Evolutionary conservation across 2,329 filamentous ascomycete species (phyloP).

Genomic region (Pseudocercospora fijiensis): DNA sequence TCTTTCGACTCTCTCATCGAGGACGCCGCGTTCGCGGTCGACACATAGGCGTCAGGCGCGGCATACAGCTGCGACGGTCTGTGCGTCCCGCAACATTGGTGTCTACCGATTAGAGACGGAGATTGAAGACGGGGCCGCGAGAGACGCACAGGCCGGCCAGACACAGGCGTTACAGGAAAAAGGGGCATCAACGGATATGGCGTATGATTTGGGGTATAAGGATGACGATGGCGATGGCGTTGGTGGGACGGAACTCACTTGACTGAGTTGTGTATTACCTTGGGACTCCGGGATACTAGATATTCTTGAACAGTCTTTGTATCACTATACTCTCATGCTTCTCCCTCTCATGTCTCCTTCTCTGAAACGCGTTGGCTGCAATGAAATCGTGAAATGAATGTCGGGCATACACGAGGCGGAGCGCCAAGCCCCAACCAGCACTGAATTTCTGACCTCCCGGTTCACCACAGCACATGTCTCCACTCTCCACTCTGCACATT

Average conservation of each 20-base stretch:
- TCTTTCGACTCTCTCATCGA: constrained; percentile 42
- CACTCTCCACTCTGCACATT: neutral
- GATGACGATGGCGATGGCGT: constrained; percentile 14
- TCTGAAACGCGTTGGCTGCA: neutral
- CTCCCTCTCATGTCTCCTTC: neutral
- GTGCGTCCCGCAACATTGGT: constrained; percentile 36
- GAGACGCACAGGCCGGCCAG: constrained; percentile 2
- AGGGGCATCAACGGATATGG: constrained; percentile 3
- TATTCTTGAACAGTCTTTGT: neutral
- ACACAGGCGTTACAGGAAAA: constrained; percentile 11
- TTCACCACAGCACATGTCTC: too few relatives aligned
- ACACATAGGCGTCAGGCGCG: constrained; percentile 46
- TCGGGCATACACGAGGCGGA: too few relatives aligned
- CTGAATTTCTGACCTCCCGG: too few relatives aligned
- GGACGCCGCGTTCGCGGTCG: constrained; percentile 44
- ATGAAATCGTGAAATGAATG: neutral
- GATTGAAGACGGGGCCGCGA: neutral
- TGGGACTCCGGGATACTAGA: neutral
- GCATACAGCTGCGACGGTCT: constrained; percentile 49
- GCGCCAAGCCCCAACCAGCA: neutral
- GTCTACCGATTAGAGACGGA: constrained; percentile 28
- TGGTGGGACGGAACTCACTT: constrained; percentile 7
- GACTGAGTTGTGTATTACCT: constrained; percentile 2
- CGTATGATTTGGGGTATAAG: constrained; percentile 10
- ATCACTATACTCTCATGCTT: neutral